Base-by-base conservation (phyloP, 1,139 yeast genomes). In the Kluyveromyces sp. region DNA sequence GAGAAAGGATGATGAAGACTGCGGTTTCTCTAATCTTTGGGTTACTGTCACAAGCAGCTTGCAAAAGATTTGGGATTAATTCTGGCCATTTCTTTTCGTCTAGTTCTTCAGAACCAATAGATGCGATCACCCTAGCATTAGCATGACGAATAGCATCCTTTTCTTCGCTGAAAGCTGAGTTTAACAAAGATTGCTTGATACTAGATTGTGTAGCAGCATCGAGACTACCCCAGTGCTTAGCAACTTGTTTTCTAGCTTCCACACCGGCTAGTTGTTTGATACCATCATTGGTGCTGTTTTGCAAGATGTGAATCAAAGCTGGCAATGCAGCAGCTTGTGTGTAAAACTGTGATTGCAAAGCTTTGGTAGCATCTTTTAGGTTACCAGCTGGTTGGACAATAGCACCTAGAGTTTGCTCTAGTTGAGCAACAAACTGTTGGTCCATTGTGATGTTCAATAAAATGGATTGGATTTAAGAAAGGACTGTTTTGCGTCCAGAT, bases 211-310 rank as follows among this genome's bases (percentile, higher is more conserved):
- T 62, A 6, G 73, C 57, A 28, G 68, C 77, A 57, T 81, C 83
- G 44, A 79, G 63, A 31, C 64, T 55, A 37, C 73, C 78, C 98
- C 98, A 92, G 61, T 80, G 81, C 54, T 75, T 73, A 45, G 75
- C 61, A 43, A 88, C 80, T 62, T 85, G 77, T 68, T 94, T 92
- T 70, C 96, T 81, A 39, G 90, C 90, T 69, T 92, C 98, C 50
- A 92, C 96, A 52, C 97, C 95, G 21, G 97, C 95, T 54, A 92
- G 74, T 68, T 89, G 96, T 63, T 77, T 78, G 43, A 66, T 53
- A 41, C 63, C 66, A 49, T 60, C 66, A 45, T 65, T 63, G 25
- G 54, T 43, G 36, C 59, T 57, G 55, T 74, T 74, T 67, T 85
- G 92, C 62, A 88, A 75, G 54, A 92, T 78, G 61, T 86, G 95